phyloP scores from a whole-genome alignment of 352 stramenopile genomes.

The Globisporangium viniferum region DNA sequence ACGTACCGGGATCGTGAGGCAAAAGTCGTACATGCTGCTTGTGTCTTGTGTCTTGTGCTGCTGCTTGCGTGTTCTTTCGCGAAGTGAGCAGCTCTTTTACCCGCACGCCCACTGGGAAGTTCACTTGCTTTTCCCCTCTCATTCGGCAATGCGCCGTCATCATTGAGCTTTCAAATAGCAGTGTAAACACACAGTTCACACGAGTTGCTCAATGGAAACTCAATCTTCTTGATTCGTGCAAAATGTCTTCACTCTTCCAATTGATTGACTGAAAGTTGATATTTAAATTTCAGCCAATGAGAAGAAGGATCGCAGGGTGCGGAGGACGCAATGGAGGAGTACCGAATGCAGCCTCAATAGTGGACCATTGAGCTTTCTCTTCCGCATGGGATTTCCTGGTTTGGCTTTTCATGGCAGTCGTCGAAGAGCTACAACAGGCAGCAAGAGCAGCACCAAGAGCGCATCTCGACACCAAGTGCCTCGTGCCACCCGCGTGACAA shows the following conservation, averaged over 20 bases:
- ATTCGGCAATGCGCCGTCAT: neutral
- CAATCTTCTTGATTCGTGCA: neutral
- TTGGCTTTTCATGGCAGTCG: slow-evolving; percentile 11
- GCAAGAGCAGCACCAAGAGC: neutral
- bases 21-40: slow-evolving; percentile 82
- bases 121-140: neutral
- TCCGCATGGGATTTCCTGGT: slow-evolving; percentile 7
- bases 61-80: neutral
- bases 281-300: neutral
- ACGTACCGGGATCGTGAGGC: slow-evolving; percentile 81
- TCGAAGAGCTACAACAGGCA: neutral
- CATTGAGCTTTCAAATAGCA: neutral
- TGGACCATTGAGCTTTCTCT: neutral
- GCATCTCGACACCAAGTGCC: neutral
- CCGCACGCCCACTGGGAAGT: neutral
- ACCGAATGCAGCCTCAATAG: neutral
- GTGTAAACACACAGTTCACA: neutral
- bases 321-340: neutral
- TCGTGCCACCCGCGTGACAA: neutral
- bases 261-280: neutral
- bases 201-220: neutral
- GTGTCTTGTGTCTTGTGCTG: neutral
- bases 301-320: neutral
- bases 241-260: neutral
- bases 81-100: slow-evolving; percentile 2